Evolutionary conservation across 306 rosid genomes (phyloP).

Genomic region (Acacia confusa): DNA sequence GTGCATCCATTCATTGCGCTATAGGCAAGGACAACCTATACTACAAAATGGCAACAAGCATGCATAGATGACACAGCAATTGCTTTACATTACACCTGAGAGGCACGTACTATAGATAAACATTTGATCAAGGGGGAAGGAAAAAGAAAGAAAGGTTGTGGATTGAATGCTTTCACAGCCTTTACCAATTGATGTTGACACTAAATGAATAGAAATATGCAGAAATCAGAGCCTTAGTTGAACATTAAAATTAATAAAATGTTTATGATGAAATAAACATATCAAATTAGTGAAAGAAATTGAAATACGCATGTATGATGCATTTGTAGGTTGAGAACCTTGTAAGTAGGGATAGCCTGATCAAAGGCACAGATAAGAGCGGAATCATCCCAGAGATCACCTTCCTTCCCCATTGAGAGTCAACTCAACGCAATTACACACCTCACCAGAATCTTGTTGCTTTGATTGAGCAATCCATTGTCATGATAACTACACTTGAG

Average conservation of each 20-base stretch:
- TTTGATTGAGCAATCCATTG: background rate
- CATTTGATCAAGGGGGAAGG: background rate
- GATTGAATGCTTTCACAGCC: background rate
- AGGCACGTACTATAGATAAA: background rate
- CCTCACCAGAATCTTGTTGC: background rate
- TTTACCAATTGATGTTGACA: background rate
- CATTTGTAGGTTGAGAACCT: conserved; percentile 40
- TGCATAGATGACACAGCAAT: background rate
- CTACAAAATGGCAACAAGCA: background rate
- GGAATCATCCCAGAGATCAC: conserved; percentile 84
- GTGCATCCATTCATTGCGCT: background rate
- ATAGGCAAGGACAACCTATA: background rate
- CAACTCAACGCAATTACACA: background rate
- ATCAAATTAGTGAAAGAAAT: background rate
- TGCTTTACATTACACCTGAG: background rate
- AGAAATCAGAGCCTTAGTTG: background rate
- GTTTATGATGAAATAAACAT: background rate
- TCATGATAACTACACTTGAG: background rate
- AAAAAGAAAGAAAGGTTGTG: too few species aligned
- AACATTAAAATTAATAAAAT: background rate
- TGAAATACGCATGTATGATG: background rate
- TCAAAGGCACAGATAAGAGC: conserved; percentile 78
- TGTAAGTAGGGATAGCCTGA: conserved; percentile 67
- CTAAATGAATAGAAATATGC: background rate
- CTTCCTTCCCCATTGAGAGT: conserved; percentile 54